Percentiles rank a stretch among this genome's conserved stretches.
Conservation (phyloP, 1,139 yeast species). For the Debaryomyces fabryi region DNA sequence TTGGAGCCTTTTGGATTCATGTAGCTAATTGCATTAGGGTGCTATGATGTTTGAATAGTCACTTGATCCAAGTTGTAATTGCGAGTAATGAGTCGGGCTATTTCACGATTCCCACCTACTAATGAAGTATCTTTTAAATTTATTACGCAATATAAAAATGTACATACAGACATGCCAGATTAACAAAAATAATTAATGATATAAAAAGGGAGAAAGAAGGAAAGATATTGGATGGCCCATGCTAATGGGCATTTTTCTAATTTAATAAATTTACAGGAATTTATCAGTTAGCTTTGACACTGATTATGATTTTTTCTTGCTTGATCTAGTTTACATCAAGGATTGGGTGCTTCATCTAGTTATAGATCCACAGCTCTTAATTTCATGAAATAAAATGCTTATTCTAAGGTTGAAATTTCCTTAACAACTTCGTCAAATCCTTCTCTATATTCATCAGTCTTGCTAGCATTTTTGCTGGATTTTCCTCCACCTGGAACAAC, state of each 20-base stretch:
- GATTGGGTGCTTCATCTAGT: conserved; percentile 1
- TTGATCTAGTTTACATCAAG: conserved; percentile 3
- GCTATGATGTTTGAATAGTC: no score
- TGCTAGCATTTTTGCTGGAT: conserved; percentile 75
- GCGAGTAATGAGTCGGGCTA: no score
- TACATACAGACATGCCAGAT: conserved; percentile 8
- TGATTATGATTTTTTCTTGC: background rate
- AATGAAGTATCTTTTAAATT: background rate
- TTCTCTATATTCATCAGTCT: conserved; percentile 89
- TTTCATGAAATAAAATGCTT: conserved; percentile 10
- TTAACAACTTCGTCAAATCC: conserved; percentile 90
- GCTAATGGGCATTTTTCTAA: background rate
- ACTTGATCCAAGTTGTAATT: no score
- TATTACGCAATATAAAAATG: conserved; percentile 4
- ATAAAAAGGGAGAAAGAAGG: conserved; percentile 5
- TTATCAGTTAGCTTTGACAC: conserved; percentile 6
- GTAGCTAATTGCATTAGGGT: no score
- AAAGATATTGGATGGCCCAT: conserved; percentile 6
- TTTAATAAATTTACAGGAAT: conserved; percentile 6
- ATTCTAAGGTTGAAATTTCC: conserved; percentile 62
- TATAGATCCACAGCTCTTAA: background rate
- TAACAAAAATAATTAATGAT: conserved; percentile 3
- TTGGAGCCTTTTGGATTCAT: no score
- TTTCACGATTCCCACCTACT: no score
- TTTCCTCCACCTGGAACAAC: conserved; percentile 96